phyloP scores from a whole-genome alignment of 2,329 filamentous ascomycete genomes.

The Aspergillus udagawae region DNA sequence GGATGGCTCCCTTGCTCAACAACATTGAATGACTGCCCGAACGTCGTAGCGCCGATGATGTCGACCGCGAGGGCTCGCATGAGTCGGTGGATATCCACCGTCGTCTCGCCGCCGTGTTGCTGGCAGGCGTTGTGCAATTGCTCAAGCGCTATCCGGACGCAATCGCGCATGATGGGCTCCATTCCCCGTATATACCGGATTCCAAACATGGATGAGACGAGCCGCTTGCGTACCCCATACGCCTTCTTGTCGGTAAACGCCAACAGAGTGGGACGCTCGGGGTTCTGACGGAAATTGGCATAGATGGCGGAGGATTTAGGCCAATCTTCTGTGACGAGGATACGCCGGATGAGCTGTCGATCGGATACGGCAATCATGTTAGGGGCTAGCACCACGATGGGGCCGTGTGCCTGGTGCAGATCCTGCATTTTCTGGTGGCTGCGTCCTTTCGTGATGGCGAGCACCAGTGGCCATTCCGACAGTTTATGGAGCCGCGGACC shows the following conservation, averaged over 20 bases:
- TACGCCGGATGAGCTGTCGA: neutral
- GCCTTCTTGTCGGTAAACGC: constrained; percentile 1
- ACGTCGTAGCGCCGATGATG: constrained; percentile 1
- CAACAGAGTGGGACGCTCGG: neutral
- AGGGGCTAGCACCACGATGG: neutral
- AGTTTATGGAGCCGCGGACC: too few species aligned
- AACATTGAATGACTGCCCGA: neutral
- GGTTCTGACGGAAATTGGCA: constrained; percentile 1
- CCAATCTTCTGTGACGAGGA: neutral
- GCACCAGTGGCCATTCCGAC: too few species aligned
- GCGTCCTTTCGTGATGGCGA: too few species aligned
- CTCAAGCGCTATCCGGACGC: neutral
- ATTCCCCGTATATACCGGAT: neutral
- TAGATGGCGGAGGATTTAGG: neutral
- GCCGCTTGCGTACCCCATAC: neutral
- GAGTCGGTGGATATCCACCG: neutral
- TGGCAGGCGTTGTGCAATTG: neutral
- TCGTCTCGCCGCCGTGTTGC: neutral
- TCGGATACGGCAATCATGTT: neutral
- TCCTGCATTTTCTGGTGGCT: too few species aligned
- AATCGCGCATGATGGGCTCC: neutral
- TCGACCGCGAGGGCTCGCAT: neutral
- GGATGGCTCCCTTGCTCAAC: neutral
- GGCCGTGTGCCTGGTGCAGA: neutral
- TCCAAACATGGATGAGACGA: constrained; percentile 1